A percentile compares a stretch with the other conserved stretches of the same genome.
These are phyloP conservation scores for Gamsiella multidivaricata DNA, from an alignment of 192 early-diverging fungal species.

Conservation along the genomic window DNA sequence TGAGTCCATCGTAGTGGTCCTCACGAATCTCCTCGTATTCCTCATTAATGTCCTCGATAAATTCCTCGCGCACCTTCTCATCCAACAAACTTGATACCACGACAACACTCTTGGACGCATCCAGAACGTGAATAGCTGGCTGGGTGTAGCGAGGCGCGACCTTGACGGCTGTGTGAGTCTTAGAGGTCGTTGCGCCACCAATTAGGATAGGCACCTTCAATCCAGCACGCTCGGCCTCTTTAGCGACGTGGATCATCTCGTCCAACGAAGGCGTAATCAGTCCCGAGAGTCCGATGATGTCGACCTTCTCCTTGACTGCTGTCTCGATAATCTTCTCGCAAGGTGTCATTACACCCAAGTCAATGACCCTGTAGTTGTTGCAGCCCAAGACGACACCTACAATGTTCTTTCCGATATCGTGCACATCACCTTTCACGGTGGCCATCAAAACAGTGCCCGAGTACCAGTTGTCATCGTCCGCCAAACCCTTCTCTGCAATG, in stretches of 20 bases:
- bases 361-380: slow-evolving; percentile 96
- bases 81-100: slow-evolving; percentile 92
- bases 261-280: slow-evolving; percentile 96
- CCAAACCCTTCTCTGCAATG: slow-evolving; percentile 57
- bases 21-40: slow-evolving; percentile 95
- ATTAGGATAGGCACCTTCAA: slow-evolving; percentile 90
- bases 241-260: slow-evolving; percentile 97
- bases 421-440: slow-evolving; percentile 97
- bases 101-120: slow-evolving; percentile 92
- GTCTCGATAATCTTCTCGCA: slow-evolving; percentile 93
- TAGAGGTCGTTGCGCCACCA: slow-evolving; percentile 95
- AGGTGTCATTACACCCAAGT: slow-evolving; percentile 95
- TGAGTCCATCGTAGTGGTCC: slow-evolving; percentile 93
- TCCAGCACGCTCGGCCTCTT: slow-evolving; percentile 89
- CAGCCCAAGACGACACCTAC: slow-evolving; percentile 96
- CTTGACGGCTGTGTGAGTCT: slow-evolving; percentile 97
- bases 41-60: slow-evolving; percentile 87
- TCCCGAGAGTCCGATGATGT: slow-evolving; percentile 93
- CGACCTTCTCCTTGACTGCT: slow-evolving; percentile 89
- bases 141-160: slow-evolving; percentile 88
- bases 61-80: slow-evolving; percentile 81
- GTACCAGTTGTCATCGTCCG: slow-evolving; percentile 78
- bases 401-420: slow-evolving; percentile 99
- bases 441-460: slow-evolving; percentile 93
- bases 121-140: slow-evolving; percentile 88